Conservation (phyloP, 345 rosid species). For the Streptanthus diversifolius region DNA sequence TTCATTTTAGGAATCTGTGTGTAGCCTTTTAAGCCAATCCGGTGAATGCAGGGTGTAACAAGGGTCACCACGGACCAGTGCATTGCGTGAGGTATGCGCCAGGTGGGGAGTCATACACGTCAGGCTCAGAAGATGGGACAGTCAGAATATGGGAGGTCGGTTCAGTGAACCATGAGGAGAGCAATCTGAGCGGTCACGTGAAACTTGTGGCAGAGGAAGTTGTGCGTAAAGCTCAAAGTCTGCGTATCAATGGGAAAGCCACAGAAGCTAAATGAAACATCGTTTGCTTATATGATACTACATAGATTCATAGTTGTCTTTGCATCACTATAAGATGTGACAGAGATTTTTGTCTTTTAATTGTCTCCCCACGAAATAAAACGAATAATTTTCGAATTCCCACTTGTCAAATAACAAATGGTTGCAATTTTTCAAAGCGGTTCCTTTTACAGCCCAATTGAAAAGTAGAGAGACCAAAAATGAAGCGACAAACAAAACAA, state of each 20-base stretch:
- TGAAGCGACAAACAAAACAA: neutral
- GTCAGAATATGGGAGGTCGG: constrained; percentile 59
- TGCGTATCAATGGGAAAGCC: constrained; percentile 39
- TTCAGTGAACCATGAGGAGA: constrained; percentile 40
- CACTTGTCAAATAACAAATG: too few species aligned
- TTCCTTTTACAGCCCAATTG: neutral
- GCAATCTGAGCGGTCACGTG: constrained; percentile 32
- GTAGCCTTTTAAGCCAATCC: constrained; percentile 3
- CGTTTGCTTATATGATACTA: neutral
- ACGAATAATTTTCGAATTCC: neutral
- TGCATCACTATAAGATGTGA: neutral
- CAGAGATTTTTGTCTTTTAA: neutral
- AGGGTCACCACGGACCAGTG: constrained; percentile 99
- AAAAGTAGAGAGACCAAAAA: neutral
- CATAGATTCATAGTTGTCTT: constrained; percentile 3
- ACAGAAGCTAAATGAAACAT: constrained; percentile 23
- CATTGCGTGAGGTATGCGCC: constrained; percentile 92
- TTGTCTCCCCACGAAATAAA: neutral
- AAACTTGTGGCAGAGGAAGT: constrained; percentile 50
- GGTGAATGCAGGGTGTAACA: constrained; percentile 75
- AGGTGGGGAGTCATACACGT: constrained; percentile 91
- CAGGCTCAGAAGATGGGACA: constrained; percentile 97
- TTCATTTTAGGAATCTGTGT: constrained; percentile 1
- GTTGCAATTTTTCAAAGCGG: neutral
- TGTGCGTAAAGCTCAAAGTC: constrained; percentile 42